Evolutionary conservation across 225 moss, liverwort and hornwort species (phyloP).

Genomic region (Pseudisothecium myosuroides): DNA sequence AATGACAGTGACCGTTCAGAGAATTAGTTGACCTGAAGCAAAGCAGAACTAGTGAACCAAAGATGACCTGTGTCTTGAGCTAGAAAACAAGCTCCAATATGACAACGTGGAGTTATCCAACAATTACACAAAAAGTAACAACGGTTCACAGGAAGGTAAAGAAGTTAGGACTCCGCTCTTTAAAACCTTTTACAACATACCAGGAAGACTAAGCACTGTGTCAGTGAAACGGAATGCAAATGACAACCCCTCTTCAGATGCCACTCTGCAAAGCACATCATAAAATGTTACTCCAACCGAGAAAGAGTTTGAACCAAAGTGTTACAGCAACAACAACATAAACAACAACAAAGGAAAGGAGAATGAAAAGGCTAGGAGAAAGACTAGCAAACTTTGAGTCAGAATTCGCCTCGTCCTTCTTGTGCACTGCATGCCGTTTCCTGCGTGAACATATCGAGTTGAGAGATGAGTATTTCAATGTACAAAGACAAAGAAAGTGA

Average conservation of each 20-base stretch:
- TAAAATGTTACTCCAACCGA: neutral
- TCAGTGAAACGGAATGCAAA: conserved; percentile 99
- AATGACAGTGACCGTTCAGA: neutral
- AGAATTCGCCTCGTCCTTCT: conserved; percentile 30
- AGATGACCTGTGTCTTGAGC: neutral
- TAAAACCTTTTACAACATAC: conserved; percentile 17
- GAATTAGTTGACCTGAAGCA: neutral
- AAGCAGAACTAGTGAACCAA: neutral
- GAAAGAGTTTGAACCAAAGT: neutral
- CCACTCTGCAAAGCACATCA: conserved; percentile 45
- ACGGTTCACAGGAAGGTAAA: neutral
- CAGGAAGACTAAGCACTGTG: conserved; percentile 78
- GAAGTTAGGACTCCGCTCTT: neutral
- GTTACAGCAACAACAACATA: neutral
- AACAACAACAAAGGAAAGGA: neutral
- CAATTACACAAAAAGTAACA: neutral
- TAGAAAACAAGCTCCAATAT: neutral
- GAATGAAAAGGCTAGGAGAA: neutral
- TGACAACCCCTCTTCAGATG: conserved; percentile 84
- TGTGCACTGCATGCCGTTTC: conserved; percentile 39
- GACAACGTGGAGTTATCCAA: neutral
- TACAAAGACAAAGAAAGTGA: neutral
- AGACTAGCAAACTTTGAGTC: conserved; percentile 32
- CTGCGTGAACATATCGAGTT: conserved; percentile 8
- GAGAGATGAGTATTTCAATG: neutral